Evolutionary conservation across 192 early-diverging fungal species (phyloP), one percentile per base, ranked within the genome.

Genomic region (Coemansia sp.): DNA sequence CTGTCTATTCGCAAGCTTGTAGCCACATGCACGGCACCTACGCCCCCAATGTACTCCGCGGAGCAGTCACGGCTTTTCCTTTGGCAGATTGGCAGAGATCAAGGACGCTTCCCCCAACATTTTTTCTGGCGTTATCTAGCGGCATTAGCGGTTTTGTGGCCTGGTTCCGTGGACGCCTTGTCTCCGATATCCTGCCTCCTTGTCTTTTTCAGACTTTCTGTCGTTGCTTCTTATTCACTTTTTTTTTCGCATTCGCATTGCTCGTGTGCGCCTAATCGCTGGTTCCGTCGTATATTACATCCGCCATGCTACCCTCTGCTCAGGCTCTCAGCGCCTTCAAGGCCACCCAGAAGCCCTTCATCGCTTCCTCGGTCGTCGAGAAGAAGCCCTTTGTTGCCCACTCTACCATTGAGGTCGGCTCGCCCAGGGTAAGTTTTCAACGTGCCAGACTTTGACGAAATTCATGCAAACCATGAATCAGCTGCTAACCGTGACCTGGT

Each of bases 261-360:
- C 47, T 57, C 61, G 56, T 59, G 37, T 59, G 33, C 33, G 20
- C 33, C 43, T 61, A 47, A 43, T 45, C 20, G 59, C 55, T 18
- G 53, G 69, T 21, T 39, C 41, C 43, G 12, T 56, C 1, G 38
- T 62, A 38, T 57, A 26, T 34, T 35, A 11, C 23, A 5, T 6
- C 13, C 34, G 42, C 57, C 43, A 76, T 76, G 73, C 59, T 82
- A 64, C 73, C 73, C 20, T 69, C 79, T 11, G 28, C 66, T 23
- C 66, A 76, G 79, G 64, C 79, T 60, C 79, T 82, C 50, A 68
- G 66, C 61, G 79, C 79, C 61, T 70, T 82, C 79, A 66, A 76
- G 73, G 74, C 64, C 64, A 57, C 59, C 45, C 69, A 68, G 66
- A 76, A 70, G 77, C 68, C 73, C 68, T 79, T 84, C 35, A 52